A percentile compares a stretch with the other conserved stretches of the same genome.
Evolutionary conservation across 2,329 filamentous ascomycete species (phyloP).

Genomic region (Aureobasidium namibiae): DNA sequence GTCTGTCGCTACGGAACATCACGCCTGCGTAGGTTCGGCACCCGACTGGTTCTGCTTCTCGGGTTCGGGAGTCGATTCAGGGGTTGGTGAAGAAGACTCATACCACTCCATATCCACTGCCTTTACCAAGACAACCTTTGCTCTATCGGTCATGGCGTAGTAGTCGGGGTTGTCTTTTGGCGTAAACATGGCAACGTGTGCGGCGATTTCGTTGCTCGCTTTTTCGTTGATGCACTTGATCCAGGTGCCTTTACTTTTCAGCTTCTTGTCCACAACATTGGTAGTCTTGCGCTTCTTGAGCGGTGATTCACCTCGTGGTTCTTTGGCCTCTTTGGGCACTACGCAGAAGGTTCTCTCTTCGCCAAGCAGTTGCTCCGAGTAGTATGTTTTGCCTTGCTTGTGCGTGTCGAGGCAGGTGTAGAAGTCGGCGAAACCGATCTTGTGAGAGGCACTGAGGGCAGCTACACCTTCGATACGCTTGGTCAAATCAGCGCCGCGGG

Average conservation of each 20-base stretch:
- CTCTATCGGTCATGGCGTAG: conserved; percentile 55
- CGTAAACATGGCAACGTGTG: conserved; percentile 77
- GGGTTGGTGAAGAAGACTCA: conserved; percentile 15
- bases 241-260: conserved; percentile 47
- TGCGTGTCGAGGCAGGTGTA: conserved; percentile 75
- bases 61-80: not conserved
- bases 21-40: not conserved
- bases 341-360: conserved; percentile 83
- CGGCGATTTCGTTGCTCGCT: conserved; percentile 67
- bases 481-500: conserved; percentile 72
- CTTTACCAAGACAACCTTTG: conserved; percentile 54
- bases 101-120: conserved; percentile 44
- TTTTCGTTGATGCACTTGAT: conserved; percentile 68
- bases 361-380: conserved; percentile 52
- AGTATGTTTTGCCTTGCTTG: conserved; percentile 40
- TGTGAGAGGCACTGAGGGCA: conserved; percentile 55
- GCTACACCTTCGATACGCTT: conserved; percentile 62
- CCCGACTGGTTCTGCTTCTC: not conserved
- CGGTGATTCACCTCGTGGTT: conserved; percentile 14
- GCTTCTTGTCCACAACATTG: conserved; percentile 23
- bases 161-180: conserved; percentile 65
- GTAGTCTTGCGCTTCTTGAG: conserved; percentile 19
- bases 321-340: conserved; percentile 50
- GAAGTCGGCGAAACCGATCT: conserved; percentile 73
- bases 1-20: not conserved